Percentiles rank a stretch among this genome's conserved stretches.
These are phyloP conservation scores for Globisporangium cederbergense DNA, from an alignment of 352 stramenopile species.

Conservation along the genomic window DNA sequence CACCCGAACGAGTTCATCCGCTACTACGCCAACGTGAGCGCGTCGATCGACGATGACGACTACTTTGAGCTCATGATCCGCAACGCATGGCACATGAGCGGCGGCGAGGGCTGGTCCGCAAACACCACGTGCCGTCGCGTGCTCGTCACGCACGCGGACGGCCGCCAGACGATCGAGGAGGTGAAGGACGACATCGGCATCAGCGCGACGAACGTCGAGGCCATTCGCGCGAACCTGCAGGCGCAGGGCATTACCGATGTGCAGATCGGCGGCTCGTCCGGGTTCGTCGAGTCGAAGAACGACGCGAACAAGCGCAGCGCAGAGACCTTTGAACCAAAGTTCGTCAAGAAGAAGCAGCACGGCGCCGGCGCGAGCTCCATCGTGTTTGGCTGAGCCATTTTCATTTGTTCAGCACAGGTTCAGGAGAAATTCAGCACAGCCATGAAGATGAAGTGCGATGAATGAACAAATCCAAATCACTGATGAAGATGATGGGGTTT, in stretches of 20 bases:
- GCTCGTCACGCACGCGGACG: slow-evolving; percentile 52
- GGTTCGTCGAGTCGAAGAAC: slow-evolving; percentile 25
- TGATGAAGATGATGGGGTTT: background rate
- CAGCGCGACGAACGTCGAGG: slow-evolving; percentile 23
- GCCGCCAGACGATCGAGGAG: slow-evolving; percentile 42
- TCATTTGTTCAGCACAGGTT: background rate
- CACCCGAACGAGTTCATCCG: slow-evolving; percentile 33
- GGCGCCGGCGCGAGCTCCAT: slow-evolving; percentile 76
- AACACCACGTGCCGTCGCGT: slow-evolving; percentile 70
- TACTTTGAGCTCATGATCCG: slow-evolving; percentile 87
- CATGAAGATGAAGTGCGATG: background rate
- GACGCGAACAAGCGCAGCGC: slow-evolving; percentile 10
- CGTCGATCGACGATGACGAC: slow-evolving; percentile 70
- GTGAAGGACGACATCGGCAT: slow-evolving; percentile 45
- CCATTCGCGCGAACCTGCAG: slow-evolving; percentile 40
- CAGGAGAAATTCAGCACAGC: background rate
- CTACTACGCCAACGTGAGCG: slow-evolving; percentile 82
- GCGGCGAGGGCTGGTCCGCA: slow-evolving; percentile 49
- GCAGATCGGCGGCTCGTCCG: slow-evolving; percentile 13
- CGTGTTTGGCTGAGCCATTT: slow-evolving; percentile 60
- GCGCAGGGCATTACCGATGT: slow-evolving; percentile 29
- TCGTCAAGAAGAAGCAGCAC: slow-evolving; percentile 75
- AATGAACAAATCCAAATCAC: background rate
- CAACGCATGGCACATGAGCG: slow-evolving; percentile 80
- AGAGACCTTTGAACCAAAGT: slow-evolving; percentile 49